Base-by-base conservation (phyloP, 1,284 basidiomycete genomes). In the Sphagnurus paluster region DNA sequence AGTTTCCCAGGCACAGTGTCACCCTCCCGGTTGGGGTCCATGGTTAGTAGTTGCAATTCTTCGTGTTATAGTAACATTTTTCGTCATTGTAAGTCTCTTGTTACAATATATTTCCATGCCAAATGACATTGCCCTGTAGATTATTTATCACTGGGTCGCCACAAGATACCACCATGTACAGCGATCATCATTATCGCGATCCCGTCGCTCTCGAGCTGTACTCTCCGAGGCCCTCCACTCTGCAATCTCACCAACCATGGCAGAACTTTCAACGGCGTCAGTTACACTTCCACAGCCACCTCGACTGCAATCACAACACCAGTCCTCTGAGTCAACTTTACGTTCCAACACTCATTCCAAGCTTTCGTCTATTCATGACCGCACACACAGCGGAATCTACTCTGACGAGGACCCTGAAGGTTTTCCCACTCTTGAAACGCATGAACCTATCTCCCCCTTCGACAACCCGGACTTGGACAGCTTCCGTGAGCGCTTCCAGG, bases 11-110 rank as follows among this genome's bases (percentile, higher is more conserved):
- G 43, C 50, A 11, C 34, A 47, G 17, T 74, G 74, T 42, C 51
- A 57, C 11, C 61, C 70, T 2, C 61, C 67, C 10, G 29, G 69
- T 2, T 82, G 77, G 73, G 63, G 68, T 2, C 63, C 65, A 10
- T 87, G 82, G 82, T 56, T 83, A 16, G 65, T 66, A 34, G 68
- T 79, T 7, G 70, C 79, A 0, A 53, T 74, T 33, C 49, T 77
- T 37, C 76, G 85, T 25, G 60, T 85, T 21, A 54, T 71, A 9
- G 41, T 84, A 17, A 86, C 83, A 1, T 48, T 69, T 25, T 52
- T 64, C 14, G 52, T 81, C 38, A 58, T 77, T 39, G 84, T 86
- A 56, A 61, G 83, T 70, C 11, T 23, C 39, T 23, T 21, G 17
- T 43, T 16, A 43, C 46, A 6, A 26, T 40, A 26, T 36, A 26